Percentiles rank a stretch among this genome's conserved stretches.
phyloP scores from a whole-genome alignment of 1,139 yeast species.

The Diutina mesorugosa region DNA sequence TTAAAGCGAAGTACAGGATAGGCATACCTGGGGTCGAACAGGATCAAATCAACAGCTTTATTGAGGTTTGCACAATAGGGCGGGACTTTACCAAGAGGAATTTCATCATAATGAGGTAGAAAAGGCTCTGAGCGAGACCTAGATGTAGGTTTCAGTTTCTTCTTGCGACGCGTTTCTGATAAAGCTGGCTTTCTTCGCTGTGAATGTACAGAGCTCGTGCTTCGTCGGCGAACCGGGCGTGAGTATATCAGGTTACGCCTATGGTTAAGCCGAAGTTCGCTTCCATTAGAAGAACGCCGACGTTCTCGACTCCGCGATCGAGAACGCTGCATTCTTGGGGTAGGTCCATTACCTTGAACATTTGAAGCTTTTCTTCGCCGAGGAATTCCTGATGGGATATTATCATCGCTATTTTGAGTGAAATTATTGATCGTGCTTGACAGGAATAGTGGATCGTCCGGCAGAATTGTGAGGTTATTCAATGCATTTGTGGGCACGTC shows the following conservation, averaged over 20 bases:
- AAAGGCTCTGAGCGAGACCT: neutral
- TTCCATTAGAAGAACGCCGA: neutral
- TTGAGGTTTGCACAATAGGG: conserved; percentile 27
- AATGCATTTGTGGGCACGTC: neutral
- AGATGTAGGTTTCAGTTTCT: neutral
- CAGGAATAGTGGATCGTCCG: neutral
- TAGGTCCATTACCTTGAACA: neutral
- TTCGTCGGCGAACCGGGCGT: neutral
- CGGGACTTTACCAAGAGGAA: conserved; percentile 16
- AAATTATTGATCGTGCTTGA: neutral
- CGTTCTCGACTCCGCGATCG: neutral
- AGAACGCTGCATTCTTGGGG: neutral
- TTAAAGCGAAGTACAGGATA: conserved; percentile 26
- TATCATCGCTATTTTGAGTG: neutral
- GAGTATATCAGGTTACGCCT: neutral
- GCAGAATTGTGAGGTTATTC: neutral
- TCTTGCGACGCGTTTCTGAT: neutral
- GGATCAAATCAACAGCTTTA: conserved; percentile 21
- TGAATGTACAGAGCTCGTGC: neutral
- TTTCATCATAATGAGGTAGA: conserved; percentile 2
- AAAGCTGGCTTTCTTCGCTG: neutral
- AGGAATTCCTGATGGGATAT: neutral
- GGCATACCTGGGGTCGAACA: conserved; percentile 27
- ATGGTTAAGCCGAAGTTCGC: neutral
- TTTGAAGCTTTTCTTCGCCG: neutral